These are phyloP conservation scores for Colletotrichum sp. DNA, from an alignment of 2,329 filamentous ascomycete genomes.

Conservation along the genomic window DNA sequence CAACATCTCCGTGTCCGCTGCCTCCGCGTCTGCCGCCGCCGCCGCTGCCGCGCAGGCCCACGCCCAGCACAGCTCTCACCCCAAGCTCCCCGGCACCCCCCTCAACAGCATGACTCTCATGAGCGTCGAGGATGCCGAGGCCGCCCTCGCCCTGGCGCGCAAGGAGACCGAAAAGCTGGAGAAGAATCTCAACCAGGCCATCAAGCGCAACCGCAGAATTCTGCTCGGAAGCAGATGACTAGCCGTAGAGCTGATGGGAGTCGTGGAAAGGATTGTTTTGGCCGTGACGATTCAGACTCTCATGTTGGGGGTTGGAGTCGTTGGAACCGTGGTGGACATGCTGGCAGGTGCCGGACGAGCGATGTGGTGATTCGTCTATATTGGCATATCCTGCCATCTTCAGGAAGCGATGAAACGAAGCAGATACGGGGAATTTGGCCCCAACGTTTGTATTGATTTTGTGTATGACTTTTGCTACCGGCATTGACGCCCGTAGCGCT, in stretches of 20 bases:
- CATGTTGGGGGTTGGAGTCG: slow-evolving; percentile 19
- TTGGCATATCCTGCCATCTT: background rate
- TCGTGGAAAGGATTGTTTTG: slow-evolving; percentile 18
- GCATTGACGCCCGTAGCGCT: background rate
- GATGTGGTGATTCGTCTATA: background rate
- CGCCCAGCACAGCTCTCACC: background rate
- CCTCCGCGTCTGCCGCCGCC: background rate
- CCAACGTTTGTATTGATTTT: background rate
- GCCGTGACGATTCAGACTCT: slow-evolving; percentile 23
- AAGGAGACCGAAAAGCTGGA: slow-evolving; percentile 68
- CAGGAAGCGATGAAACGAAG: background rate
- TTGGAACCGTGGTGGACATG: slow-evolving; percentile 21
- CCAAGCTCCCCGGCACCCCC: slow-evolving; percentile 27
- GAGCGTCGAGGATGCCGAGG: slow-evolving; percentile 68
- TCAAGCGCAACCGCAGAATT: slow-evolving; percentile 64
- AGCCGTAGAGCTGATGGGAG: slow-evolving; percentile 9
- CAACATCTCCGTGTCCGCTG: background rate
- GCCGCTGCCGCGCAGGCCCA: slow-evolving; percentile 3
- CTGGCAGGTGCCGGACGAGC: background rate
- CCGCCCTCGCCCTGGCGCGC: slow-evolving; percentile 53
- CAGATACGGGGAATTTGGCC: background rate
- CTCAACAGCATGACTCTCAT: slow-evolving; percentile 59
- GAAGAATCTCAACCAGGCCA: slow-evolving; percentile 63
- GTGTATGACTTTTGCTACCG: background rate
- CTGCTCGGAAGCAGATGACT: slow-evolving; percentile 37